Evolutionary conservation across 495 filamentous ascomycete genomes (phyloP).

Genomic region (Aspergillus conjunctus): DNA sequence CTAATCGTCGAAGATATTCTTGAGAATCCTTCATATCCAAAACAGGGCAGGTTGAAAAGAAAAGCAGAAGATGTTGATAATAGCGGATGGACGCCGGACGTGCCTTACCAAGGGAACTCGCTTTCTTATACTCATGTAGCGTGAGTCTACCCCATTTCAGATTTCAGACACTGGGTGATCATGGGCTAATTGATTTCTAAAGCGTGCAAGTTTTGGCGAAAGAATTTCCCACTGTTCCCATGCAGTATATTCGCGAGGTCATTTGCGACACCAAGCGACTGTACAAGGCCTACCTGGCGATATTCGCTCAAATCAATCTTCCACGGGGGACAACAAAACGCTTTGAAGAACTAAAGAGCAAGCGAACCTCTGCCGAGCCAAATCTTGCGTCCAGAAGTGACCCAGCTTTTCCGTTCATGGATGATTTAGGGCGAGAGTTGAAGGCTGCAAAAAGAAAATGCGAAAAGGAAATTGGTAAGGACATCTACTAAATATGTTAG

Average conservation of each 20-base stretch:
- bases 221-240: conserved; percentile 23
- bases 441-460: conserved; percentile 32
- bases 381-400: not conserved
- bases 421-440: conserved; percentile 32
- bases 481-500: not conserved
- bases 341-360: conserved; percentile 7
- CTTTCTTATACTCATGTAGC: conserved; percentile 14
- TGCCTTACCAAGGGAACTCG: not conserved
- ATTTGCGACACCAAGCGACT: conserved; percentile 20
- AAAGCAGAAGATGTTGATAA: conserved; percentile 44
- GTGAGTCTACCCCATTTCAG: conserved; percentile 10
- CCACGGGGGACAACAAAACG: not conserved
- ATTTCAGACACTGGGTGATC: not conserved
- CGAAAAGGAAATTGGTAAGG: conserved; percentile 17
- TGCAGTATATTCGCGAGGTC: conserved; percentile 18
- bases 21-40: conserved; percentile 48
- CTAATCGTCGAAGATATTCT: conserved; percentile 48
- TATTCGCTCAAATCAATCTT: conserved; percentile 17
- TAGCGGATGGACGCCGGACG: conserved; percentile 36
- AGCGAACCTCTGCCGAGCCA: not conserved
- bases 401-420: not conserved
- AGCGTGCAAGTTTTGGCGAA: conserved; percentile 14
- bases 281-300: conserved; percentile 21
- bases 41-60: conserved; percentile 46
- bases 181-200: not conserved